These are phyloP conservation scores for Solanum ahanhuiri DNA, from an alignment of 257 asterid genomes.

Conservation along the genomic window DNA sequence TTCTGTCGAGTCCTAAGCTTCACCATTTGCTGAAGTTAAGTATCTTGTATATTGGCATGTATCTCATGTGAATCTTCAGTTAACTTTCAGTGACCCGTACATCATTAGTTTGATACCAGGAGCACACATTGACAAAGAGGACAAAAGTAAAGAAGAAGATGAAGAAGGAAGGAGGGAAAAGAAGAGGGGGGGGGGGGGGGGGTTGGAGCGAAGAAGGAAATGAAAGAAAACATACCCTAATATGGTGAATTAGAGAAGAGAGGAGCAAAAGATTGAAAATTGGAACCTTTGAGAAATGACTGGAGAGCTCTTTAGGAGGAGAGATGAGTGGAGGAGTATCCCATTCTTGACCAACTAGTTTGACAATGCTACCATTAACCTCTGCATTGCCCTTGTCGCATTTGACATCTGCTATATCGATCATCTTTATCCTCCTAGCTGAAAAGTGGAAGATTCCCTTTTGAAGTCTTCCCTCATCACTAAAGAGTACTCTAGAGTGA, in stretches of 20 bases:
- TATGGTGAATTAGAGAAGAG: background rate
- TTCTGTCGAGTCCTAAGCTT: background rate
- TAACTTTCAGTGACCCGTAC: background rate
- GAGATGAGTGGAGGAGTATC: constrained; percentile 88
- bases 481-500: background rate
- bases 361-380: constrained; percentile 83
- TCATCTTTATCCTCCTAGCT: background rate
- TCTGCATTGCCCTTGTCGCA: constrained; percentile 64
- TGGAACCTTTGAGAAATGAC: constrained; percentile 33
- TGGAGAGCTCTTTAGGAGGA: constrained; percentile 80
- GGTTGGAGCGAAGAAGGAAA: background rate
- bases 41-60: background rate
- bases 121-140: background rate
- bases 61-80: background rate
- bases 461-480: background rate
- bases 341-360: constrained; percentile 65
- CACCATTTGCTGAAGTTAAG: background rate
- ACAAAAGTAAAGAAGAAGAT: background rate
- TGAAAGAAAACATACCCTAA: background rate
- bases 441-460: background rate
- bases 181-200: fast-evolving
- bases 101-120: background rate
- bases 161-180: background rate
- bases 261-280: background rate
- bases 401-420: constrained; percentile 36